Conservation (phyloP, 1,284 basidiomycete species). For the Fomitiporia mediterranea region DNA sequence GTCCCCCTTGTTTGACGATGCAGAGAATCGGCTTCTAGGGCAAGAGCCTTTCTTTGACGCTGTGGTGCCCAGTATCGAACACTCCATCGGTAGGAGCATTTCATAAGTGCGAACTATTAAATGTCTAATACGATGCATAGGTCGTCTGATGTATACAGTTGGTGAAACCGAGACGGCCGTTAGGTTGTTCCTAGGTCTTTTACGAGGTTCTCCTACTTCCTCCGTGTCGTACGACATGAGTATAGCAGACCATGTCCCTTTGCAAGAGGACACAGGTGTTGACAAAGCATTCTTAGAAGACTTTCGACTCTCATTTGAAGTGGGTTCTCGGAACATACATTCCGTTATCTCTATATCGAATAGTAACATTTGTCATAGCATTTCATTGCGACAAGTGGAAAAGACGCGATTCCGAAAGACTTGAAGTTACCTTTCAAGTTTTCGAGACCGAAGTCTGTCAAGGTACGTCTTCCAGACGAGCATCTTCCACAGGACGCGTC, state of each 20-base stretch:
- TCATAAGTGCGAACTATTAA: background rate
- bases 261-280: conserved; percentile 28
- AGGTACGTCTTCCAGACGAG: conserved; percentile 50
- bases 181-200: conserved; percentile 56
- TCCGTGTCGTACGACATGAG: conserved; percentile 12
- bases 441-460: conserved; percentile 48
- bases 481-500: conserved; percentile 37
- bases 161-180: conserved; percentile 70
- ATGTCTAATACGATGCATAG: conserved; percentile 32
- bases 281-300: conserved; percentile 73
- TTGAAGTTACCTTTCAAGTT: conserved; percentile 58
- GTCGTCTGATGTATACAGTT: conserved; percentile 70
- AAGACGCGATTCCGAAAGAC: conserved; percentile 35
- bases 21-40: conserved; percentile 46
- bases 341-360: conserved; percentile 6
- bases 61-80: conserved; percentile 67
- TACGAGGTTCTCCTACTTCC: conserved; percentile 35
- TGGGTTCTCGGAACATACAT: conserved; percentile 28
- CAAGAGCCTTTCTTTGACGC: conserved; percentile 48
- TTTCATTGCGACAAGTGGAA: conserved; percentile 48
- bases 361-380: conserved; percentile 52
- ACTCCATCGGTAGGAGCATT: conserved; percentile 56
- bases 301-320: conserved; percentile 71
- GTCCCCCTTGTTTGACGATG: conserved; percentile 75
- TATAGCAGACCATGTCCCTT: conserved; percentile 5